These are phyloP conservation scores for Verticillium dahliae DNA, from an alignment of 2,329 filamentous ascomycete genomes.

Conservation along the genomic window DNA sequence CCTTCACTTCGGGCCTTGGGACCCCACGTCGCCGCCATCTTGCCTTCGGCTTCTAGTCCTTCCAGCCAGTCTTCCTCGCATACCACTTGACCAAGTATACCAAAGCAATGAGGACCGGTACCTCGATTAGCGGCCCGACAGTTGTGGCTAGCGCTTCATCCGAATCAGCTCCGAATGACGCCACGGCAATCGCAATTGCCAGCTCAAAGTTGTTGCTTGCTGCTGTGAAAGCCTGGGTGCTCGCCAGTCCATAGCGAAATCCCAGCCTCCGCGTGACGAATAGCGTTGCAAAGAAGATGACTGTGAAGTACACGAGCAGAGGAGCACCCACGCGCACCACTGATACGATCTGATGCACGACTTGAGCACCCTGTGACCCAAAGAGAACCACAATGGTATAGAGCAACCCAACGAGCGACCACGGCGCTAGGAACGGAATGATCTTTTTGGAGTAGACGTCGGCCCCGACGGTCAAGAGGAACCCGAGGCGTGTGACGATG, in stretches of 20 bases:
- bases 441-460: slow-evolving; percentile 64
- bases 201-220: slow-evolving; percentile 93
- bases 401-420: slow-evolving; percentile 74
- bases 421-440: slow-evolving; percentile 62
- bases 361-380: slow-evolving; percentile 69
- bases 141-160: slow-evolving; percentile 77
- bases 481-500: slow-evolving; percentile 61
- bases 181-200: slow-evolving; percentile 81
- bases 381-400: slow-evolving; percentile 87
- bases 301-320: slow-evolving; percentile 71
- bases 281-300: slow-evolving; percentile 68
- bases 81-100: slow-evolving; percentile 65
- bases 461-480: slow-evolving; percentile 48
- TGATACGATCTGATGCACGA: slow-evolving; percentile 76
- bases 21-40: not conserved
- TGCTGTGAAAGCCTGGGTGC: slow-evolving; percentile 81
- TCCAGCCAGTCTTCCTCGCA: not conserved
- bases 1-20: not conserved
- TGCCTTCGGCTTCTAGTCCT: not conserved
- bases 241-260: slow-evolving; percentile 63
- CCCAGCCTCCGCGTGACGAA: slow-evolving; percentile 56
- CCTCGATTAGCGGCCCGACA: slow-evolving; percentile 80
- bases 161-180: slow-evolving; percentile 70
- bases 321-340: slow-evolving; percentile 78
- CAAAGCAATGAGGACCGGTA: slow-evolving; percentile 70